Percentiles rank a stretch among this genome's conserved stretches.
phyloP scores from a whole-genome alignment of 805 yeast species.

The Brettanomyces naardenensis region DNA sequence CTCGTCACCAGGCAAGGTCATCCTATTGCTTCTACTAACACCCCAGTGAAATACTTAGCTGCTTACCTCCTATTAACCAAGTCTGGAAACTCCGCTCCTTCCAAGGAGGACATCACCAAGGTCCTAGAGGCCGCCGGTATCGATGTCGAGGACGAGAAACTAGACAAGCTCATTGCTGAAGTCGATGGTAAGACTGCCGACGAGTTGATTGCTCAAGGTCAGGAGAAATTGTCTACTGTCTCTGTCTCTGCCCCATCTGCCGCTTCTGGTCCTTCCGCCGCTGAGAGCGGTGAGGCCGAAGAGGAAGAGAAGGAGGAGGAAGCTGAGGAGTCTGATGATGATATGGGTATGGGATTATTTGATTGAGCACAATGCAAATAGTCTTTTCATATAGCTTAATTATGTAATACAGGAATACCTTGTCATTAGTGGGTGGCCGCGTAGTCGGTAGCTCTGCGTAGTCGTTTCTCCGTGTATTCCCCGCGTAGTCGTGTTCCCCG shows the following conservation, averaged over 20 bases:
- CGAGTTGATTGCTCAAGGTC: constrained; percentile 75
- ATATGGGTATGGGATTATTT: constrained; percentile 75
- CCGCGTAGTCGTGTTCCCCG: too few species aligned
- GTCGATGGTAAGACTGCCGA: constrained; percentile 69
- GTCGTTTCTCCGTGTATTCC: too few species aligned
- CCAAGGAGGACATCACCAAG: constrained; percentile 67
- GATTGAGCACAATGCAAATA: constrained; percentile 64
- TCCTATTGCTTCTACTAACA: constrained; percentile 9
- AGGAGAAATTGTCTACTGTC: constrained; percentile 70
- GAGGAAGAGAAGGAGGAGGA: constrained; percentile 51
- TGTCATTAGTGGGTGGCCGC: too few species aligned
- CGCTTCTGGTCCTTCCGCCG: constrained; percentile 48
- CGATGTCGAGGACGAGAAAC: constrained; percentile 74
- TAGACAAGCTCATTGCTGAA: constrained; percentile 62
- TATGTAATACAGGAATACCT: too few species aligned
- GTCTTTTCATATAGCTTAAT: too few species aligned
- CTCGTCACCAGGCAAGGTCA: too few species aligned
- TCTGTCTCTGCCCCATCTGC: constrained; percentile 81
- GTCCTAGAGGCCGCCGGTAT: constrained; percentile 70
- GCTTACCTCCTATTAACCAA: constrained; percentile 85
- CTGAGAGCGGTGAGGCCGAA: constrained; percentile 45
- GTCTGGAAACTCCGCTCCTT: constrained; percentile 80
- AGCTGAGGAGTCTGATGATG: constrained; percentile 43
- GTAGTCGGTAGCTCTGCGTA: too few species aligned
- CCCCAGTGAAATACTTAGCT: constrained; percentile 81